A percentile compares a stretch with the other conserved stretches of the same genome.
Evolutionary conservation across 2,329 filamentous ascomycete species (phyloP).

Genomic region (Colletotrichum sp.): DNA sequence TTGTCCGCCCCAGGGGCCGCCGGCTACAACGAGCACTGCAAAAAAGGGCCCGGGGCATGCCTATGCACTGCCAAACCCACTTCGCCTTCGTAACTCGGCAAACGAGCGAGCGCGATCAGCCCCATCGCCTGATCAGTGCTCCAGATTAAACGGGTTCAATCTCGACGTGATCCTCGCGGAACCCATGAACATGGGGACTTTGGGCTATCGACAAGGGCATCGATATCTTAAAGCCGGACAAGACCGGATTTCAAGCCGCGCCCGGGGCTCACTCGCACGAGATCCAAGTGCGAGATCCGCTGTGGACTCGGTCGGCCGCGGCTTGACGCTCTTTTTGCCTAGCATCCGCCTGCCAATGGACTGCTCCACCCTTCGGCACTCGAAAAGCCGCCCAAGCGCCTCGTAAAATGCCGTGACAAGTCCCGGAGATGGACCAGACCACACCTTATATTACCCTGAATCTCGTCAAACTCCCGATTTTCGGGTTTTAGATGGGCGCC

Average conservation of each 20-base stretch:
- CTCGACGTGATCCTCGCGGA: constrained; percentile 3
- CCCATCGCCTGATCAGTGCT: constrained; percentile 17
- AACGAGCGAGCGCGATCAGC: constrained; percentile 18
- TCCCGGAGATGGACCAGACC: constrained; percentile 20
- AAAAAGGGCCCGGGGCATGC: background rate
- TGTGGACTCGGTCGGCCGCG: constrained; percentile 12
- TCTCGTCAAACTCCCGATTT: constrained; percentile 10
- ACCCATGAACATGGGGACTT: background rate
- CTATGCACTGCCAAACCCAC: background rate
- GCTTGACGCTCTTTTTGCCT: constrained; percentile 18
- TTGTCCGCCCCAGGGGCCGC: background rate
- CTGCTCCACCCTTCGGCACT: constrained; percentile 20
- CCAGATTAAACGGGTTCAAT: constrained; percentile 9
- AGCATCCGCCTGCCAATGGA: constrained; percentile 14
- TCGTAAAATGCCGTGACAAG: constrained; percentile 20
- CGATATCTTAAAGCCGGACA: constrained; percentile 11
- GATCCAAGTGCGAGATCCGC: constrained; percentile 18
- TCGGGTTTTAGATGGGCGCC: constrained; percentile 1
- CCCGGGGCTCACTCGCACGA: constrained; percentile 18
- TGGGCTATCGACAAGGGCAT: constrained; percentile 1
- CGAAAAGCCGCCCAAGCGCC: constrained; percentile 18
- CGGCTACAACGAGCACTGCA: background rate
- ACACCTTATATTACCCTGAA: constrained; percentile 21
- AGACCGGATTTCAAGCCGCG: constrained; percentile 15
- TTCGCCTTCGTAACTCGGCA: constrained; percentile 17